These are phyloP conservation scores for Emergomyces africanus DNA, from an alignment of 2,329 filamentous ascomycete species.

Conservation along the genomic window DNA sequence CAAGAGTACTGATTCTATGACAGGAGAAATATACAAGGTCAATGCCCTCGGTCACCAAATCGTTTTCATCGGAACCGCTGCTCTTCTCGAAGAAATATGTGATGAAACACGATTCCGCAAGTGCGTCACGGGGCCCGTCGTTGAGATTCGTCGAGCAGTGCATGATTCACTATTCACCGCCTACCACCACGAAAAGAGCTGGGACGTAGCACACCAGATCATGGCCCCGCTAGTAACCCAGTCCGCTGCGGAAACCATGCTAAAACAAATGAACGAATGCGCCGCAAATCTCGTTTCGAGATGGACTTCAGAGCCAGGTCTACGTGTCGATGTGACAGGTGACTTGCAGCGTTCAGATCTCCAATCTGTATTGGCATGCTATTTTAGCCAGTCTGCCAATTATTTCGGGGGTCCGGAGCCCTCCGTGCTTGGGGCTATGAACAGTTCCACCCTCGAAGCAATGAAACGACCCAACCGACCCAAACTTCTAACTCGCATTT, in stretches of 20 bases:
- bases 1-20: background rate
- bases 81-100: conserved; percentile 51
- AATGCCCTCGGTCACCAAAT: conserved; percentile 33
- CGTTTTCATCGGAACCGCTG: conserved; percentile 41
- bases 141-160: conserved; percentile 46
- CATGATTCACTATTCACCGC: conserved; percentile 58
- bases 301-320: conserved; percentile 30
- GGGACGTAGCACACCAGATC: conserved; percentile 49
- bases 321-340: conserved; percentile 33
- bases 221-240: conserved; percentile 35
- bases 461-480: conserved; percentile 43
- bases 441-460: conserved; percentile 43
- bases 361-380: conserved; percentile 37
- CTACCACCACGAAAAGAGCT: conserved; percentile 37
- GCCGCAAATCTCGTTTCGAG: conserved; percentile 38
- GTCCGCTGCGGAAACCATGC: conserved; percentile 27
- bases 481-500: conserved; percentile 39
- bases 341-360: conserved; percentile 44
- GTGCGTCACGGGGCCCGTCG: conserved; percentile 39
- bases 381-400: conserved; percentile 41
- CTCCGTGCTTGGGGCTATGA: conserved; percentile 42
- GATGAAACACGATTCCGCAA: conserved; percentile 51
- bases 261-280: conserved; percentile 39
- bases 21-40: conserved; percentile 50
- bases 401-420: conserved; percentile 36